phyloP scores from a whole-genome alignment of 345 rosid genomes.

The Mallotus nudiflorus region DNA sequence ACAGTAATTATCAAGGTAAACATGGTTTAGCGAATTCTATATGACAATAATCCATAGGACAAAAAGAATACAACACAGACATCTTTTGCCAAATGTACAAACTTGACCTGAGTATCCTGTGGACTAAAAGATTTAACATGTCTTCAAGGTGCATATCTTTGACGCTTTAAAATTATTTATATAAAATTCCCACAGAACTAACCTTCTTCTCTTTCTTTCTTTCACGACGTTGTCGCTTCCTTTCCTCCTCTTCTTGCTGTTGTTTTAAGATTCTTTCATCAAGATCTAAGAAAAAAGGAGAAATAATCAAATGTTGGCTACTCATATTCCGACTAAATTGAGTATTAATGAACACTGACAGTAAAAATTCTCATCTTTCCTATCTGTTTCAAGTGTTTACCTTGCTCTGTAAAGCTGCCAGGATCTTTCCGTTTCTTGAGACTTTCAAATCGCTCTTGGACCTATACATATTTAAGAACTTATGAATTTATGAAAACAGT shows the following conservation, averaged over 20 bases:
- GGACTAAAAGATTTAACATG: not conserved
- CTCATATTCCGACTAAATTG: not conserved
- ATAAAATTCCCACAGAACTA: constrained; percentile 13
- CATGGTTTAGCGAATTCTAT: not conserved
- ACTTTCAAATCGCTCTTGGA: constrained; percentile 79
- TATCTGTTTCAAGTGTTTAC: constrained; percentile 34
- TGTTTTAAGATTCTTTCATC: constrained; percentile 87
- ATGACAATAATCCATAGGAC: not conserved
- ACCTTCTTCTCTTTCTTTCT: constrained; percentile 98
- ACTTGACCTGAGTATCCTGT: not conserved
- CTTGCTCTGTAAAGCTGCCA: constrained; percentile 90
- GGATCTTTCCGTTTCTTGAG: constrained; percentile 85
- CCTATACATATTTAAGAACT: constrained; percentile 48
- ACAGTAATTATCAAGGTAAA: not conserved
- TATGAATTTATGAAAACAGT: too few species aligned
- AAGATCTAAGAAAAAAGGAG: constrained; percentile 48
- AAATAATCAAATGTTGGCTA: not conserved
- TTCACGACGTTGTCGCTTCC: constrained; percentile 74
- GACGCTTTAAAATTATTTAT: not conserved
- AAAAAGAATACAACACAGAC: not conserved
- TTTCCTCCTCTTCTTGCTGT: constrained; percentile 90
- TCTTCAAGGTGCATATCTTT: not conserved
- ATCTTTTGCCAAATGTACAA: not conserved
- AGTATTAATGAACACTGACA: not conserved
- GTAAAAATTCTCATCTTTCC: not conserved